A percentile compares a stretch with the other conserved stretches of the same genome.
These are phyloP conservation scores for Aspergillus ellipticus DNA, from an alignment of 495 filamentous ascomycete species.

Conservation along the genomic window DNA sequence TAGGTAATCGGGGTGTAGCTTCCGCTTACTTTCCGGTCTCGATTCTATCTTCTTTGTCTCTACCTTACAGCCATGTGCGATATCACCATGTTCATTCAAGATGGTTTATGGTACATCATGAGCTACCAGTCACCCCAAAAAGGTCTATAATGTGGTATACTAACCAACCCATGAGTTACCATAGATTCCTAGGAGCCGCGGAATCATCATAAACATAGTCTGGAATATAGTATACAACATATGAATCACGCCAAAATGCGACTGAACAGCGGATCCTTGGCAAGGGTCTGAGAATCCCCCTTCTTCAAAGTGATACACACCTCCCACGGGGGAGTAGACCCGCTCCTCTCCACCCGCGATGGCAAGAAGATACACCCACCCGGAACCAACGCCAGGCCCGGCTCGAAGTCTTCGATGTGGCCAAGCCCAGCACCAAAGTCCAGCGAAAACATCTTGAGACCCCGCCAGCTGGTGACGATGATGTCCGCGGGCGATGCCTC, in stretches of 20 bases:
- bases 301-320: neutral
- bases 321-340: neutral
- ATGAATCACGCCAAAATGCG: neutral
- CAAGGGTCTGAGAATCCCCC: neutral
- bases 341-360: neutral
- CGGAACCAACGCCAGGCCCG: constrained; percentile 2
- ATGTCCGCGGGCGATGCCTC: constrained; percentile 1
- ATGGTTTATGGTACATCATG: too few species aligned
- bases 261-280: neutral
- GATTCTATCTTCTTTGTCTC: too few species aligned
- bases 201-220: too few species aligned
- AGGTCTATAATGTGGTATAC: too few species aligned
- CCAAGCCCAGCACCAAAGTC: constrained; percentile 8
- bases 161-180: too few species aligned
- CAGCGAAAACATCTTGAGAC: neutral
- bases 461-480: constrained; percentile 4
- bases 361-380: constrained; percentile 4
- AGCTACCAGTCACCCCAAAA: too few species aligned
- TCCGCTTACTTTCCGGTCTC: too few species aligned
- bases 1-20: too few species aligned
- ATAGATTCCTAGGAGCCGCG: too few species aligned
- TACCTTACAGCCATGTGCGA: too few species aligned
- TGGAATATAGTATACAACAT: too few species aligned
- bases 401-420: constrained; percentile 5
- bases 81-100: too few species aligned